These are phyloP conservation scores for Diospyros lotus DNA, from an alignment of 148 eudicot species.

Conservation along the genomic window DNA sequence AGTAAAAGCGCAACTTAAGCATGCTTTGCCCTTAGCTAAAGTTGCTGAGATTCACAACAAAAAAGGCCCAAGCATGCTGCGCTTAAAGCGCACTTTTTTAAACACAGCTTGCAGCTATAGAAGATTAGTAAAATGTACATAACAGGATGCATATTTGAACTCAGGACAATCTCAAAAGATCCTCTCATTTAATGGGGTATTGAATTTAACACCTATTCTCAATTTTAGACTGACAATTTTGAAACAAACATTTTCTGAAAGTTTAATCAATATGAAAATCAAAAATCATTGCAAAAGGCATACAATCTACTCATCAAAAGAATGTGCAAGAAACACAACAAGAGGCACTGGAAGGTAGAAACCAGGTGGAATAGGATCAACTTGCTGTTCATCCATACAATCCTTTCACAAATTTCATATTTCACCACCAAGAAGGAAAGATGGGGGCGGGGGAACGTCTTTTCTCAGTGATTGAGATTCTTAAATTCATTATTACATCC, in stretches of 20 bases:
- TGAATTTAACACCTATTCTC: background rate
- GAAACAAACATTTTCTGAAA: background rate
- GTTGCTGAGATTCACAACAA: too few relatives aligned
- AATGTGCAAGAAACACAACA: background rate
- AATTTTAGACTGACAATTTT: too few relatives aligned
- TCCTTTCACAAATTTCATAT: background rate
- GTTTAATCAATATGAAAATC: background rate
- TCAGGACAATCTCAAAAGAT: background rate
- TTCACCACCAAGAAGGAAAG: background rate
- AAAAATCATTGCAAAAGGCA: background rate
- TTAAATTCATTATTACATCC: too few relatives aligned
- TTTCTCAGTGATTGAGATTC: too few relatives aligned
- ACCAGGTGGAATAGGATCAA: background rate
- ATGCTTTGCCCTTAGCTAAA: too few relatives aligned
- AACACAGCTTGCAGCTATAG: background rate
- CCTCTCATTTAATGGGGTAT: background rate
- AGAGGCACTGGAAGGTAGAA: background rate
- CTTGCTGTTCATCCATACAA: background rate
- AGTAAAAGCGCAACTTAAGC: too few relatives aligned
- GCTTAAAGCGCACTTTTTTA: too few relatives aligned
- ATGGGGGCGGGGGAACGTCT: too few relatives aligned
- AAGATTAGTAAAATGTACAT: background rate
- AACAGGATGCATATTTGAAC: background rate
- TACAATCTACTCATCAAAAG: background rate
- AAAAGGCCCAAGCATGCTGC: too few relatives aligned